Percentiles rank a stretch among this genome's conserved stretches.
Evolutionary conservation across 495 filamentous ascomycete species (phyloP).

Genomic region (Talaromyces proteolyticus): DNA sequence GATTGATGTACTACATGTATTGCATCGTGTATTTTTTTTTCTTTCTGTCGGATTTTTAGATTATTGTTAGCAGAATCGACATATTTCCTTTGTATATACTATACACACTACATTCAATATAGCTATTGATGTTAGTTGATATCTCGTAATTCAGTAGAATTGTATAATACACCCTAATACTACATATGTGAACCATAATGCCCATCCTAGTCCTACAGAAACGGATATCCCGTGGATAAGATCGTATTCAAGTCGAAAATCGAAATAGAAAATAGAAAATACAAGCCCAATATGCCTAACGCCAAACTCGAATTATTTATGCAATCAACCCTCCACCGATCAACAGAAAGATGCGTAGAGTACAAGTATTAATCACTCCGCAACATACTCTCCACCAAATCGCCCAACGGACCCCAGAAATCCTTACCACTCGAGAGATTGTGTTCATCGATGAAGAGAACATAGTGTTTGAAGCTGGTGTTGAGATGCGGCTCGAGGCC

Average conservation of each 20-base stretch:
- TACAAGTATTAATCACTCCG: slow-evolving; percentile 64
- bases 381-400: slow-evolving; percentile 95
- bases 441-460: slow-evolving; percentile 94
- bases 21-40: not conserved
- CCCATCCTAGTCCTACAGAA: too few species aligned
- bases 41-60: not conserved
- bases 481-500: slow-evolving; percentile 97
- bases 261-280: not conserved
- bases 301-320: not conserved
- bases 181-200: too few species aligned
- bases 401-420: slow-evolving; percentile 95
- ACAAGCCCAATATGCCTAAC: not conserved
- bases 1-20: not conserved
- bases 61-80: not conserved
- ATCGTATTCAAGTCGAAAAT: not conserved
- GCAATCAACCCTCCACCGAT: not conserved
- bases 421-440: slow-evolving; percentile 85
- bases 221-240: not conserved
- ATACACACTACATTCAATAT: too few species aligned
- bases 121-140: too few species aligned
- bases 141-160: too few species aligned
- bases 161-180: too few species aligned
- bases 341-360: not conserved
- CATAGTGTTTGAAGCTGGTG: slow-evolving; percentile 99
- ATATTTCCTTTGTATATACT: not conserved